Evolutionary conservation across 1,284 basidiomycete species (phyloP).

Genomic region (Clitocybe nebularis): DNA sequence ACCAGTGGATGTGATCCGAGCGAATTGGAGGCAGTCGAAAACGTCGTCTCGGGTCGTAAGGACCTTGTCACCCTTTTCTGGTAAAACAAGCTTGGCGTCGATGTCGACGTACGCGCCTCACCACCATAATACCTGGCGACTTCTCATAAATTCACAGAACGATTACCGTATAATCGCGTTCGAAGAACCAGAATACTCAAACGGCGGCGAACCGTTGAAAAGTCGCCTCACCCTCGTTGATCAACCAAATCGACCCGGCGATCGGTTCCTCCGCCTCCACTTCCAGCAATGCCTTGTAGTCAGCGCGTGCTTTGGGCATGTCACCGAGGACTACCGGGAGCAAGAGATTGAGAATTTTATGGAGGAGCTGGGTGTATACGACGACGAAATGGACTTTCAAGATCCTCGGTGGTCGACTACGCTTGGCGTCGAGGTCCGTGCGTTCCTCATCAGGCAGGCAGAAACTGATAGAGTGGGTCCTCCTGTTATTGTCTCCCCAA

Average conservation of each 20-base stretch:
- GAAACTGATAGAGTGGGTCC: neutral
- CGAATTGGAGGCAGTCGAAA: neutral
- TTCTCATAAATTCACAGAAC: neutral
- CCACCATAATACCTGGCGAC: neutral
- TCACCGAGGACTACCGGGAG: conserved; percentile 11
- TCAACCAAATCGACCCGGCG: conserved; percentile 8
- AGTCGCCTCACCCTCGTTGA: conserved; percentile 11
- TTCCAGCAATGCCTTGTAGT: conserved; percentile 9
- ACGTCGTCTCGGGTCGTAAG: neutral
- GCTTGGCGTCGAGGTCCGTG: conserved; percentile 8
- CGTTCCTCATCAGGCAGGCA: conserved; percentile 8
- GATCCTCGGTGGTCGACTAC: no score
- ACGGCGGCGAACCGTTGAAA: conserved; percentile 6
- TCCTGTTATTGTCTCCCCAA: no score
- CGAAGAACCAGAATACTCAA: conserved; percentile 6
- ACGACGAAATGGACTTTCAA: no score
- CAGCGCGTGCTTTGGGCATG: conserved; percentile 9
- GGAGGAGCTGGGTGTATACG: no score
- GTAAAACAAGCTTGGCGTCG: conserved; percentile 12
- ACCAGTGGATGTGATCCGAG: conserved; percentile 2
- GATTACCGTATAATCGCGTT: conserved; percentile 6
- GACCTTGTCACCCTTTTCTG: conserved; percentile 7
- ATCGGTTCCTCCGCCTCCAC: conserved; percentile 12
- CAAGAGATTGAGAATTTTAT: conserved; percentile 14
- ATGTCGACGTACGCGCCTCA: conserved; percentile 7